Base-by-base conservation (phyloP, 352 stramenopile genomes). In the Globisporangium perplexum region DNA sequence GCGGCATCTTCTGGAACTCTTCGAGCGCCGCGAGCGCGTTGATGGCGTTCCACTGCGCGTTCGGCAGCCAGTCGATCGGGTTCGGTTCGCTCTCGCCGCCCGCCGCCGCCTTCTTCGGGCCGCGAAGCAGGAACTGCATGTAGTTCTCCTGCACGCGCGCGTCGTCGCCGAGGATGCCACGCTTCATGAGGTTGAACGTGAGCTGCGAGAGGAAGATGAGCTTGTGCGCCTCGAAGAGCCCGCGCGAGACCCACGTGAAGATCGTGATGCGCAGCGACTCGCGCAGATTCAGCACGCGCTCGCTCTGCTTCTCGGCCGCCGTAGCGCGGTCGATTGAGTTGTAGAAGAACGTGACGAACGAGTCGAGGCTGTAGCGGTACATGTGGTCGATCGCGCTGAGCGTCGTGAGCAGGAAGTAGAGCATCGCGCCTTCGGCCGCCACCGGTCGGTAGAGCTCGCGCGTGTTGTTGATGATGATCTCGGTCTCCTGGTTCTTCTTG, bases 311-410 rank as follows among this genome's bases (percentile, higher is more conserved):
- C 24, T 98, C 91, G 30, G 74, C 88, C 18, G 71, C 55, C 3
- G 66, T 63, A 14, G 95, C 92, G 28, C 95, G 95, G 20, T 84
- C 74, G 50, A 99, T 98, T 7, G 94, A 95, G 60, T 98, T 98
- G 68, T 97, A 95, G 66, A 98, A 98, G 71, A 98, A 98, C 18
- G 89, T 97, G 43, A 98, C 91, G 72, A 98, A 98, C 45, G 87
- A 96, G 63, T 98, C 95, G 24, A 99, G 74, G 53, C 90, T 98
- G 72, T 98, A 98, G 72, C 97, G 95, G 66, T 98, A 98, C 95
- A 98, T 98, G 78, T 98, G 92, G 63, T 98, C 89, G 60, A 98
- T 98, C 43, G 83, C 69, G 65, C 86, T 96, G 17, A 98, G 79
- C 50, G 96, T 97, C 14, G 95, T 98, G 24, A 98, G 83, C 44